Base-by-base conservation (phyloP, 2,329 filamentous ascomycete species). In the Phialophora chinensis region DNA sequence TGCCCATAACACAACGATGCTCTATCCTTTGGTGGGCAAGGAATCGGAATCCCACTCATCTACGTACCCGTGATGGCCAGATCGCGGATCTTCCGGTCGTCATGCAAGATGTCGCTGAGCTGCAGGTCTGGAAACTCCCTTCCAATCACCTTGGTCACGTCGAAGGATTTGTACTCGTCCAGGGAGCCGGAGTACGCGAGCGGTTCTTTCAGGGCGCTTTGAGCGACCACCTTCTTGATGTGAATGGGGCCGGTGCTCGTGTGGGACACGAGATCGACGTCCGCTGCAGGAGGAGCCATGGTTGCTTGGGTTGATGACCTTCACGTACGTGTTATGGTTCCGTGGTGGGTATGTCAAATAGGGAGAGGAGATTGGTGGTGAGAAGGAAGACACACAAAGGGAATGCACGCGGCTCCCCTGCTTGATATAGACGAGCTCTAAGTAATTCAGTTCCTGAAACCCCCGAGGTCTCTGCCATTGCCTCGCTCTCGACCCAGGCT, bases 71-170 rank as follows among this genome's bases (percentile, higher is more conserved):
- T 89, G 66, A 91, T 87, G 33, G 88, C 89, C 0, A 91, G 79
- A 72, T 91, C 89, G 0, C 86, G 83, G 27, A 91, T 75, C 20
- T 90, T 78, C 50, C 87, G 85, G 63, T 91, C 88, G 0, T 86
- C 81, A 73, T 90, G 87, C 0, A 85, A 80, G 0, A 86, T 85
- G 29, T 91, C 87, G 52, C 91, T 79, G 71, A 85, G 83, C 23
- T 66, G 64, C 44, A 75, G 73, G 33, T 73, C 72, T 0, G 75
- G 75, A 63, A 79, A 85, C 69, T 85, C 83, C 17, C 77, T 77
- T 11, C 83, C 83, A 68, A 85, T 85, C 23, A 81, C 75, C 11
- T 82, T 82, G 1, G 83, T 86, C 3, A 83, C 75, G 62, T 85
- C 83, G 63, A 83, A 82, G 7, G 75, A 80, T 6, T 82, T 75